Evolutionary conservation across 192 early-diverging fungal species (phyloP), one percentile per base, ranked within the genome.

Genomic region (Spinellus fusiger): DNA sequence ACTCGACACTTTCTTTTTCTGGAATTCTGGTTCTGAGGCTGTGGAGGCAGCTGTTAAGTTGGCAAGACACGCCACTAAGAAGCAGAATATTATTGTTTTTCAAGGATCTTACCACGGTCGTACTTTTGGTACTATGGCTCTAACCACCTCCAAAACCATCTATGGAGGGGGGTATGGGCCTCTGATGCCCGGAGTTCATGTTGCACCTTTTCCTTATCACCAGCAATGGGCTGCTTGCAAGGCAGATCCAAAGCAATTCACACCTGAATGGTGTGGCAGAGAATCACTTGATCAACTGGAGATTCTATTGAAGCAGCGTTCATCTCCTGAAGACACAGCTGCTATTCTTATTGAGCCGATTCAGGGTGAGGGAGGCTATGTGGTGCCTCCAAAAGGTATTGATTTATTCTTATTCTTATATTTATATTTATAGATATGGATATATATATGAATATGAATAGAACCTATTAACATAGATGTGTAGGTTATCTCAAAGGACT

Each of bases 31-130:
- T 22, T 64, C 75, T 8, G 75, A 77, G 49, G 75, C 75, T 27
- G 75, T 77, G 20, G 75, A 77, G 44, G 68, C 72, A 5, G 65
- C 73, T 10, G 38, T 77, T 35, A 77, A 77, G 50, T 26, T 77
- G 4, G 75, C 75, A 6, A 54, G 75, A 48, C 67, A 73, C 10
- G 72, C 75, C 16, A 77, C 75, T 20, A 72, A 72, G 58, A 73
- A 74, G 47, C 71, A 73, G n/a, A 77, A 77, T 37, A 51, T 77
- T 34, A 77, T 77, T 33, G 75, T 77, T 3, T 70, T 77, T 37
- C 66, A 70, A 58, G 75, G 75, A 28, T 70, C 66, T n/a, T 76
- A 70, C 29, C 75, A 77, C 27, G 75, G 75, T 60, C 73, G 75
- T 53, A 77, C 75, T 9, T 51, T 77, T 5, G 75, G 75, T 37